A percentile compares a stretch with the other conserved stretches of the same genome.
These are phyloP conservation scores for Alternaria postmessia DNA, from an alignment of 2,329 filamentous ascomycete genomes.

Conservation along the genomic window DNA sequence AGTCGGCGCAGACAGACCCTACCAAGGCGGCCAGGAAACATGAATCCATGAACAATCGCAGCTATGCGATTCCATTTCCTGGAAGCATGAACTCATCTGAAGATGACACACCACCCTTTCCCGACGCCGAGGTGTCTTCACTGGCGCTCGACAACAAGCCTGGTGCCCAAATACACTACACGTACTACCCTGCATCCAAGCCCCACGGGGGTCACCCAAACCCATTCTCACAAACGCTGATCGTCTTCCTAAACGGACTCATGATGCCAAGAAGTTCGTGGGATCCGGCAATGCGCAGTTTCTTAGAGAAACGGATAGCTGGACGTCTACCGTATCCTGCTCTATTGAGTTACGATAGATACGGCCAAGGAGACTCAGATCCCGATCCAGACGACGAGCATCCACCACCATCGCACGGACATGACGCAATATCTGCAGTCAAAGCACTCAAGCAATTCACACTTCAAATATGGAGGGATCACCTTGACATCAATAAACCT, in stretches of 20 bases:
- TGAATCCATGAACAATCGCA: slow-evolving; percentile 11
- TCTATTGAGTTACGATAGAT: slow-evolving; percentile 66
- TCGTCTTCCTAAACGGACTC: slow-evolving; percentile 58
- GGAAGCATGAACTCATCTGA: slow-evolving; percentile 32
- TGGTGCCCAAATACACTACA: slow-evolving; percentile 43
- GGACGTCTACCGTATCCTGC: slow-evolving; percentile 47
- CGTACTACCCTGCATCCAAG: slow-evolving; percentile 44
- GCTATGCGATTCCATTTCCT: slow-evolving; percentile 23
- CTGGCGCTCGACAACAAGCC: slow-evolving; percentile 41
- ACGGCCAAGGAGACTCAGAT: slow-evolving; percentile 64
- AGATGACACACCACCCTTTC: slow-evolving; percentile 42
- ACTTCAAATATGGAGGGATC: slow-evolving; percentile 48
- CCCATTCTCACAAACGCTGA: slow-evolving; percentile 47
- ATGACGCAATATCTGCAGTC: slow-evolving; percentile 57
- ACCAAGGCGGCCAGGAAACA: slow-evolving; percentile 12
- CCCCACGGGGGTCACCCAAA: slow-evolving; percentile 35
- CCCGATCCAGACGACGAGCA: slow-evolving; percentile 52
- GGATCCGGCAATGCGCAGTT: slow-evolving; percentile 44
- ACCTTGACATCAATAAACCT: slow-evolving; percentile 46
- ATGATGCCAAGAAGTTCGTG: slow-evolving; percentile 53
- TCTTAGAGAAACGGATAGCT: slow-evolving; percentile 38
- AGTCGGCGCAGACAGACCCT: slow-evolving; percentile 15
- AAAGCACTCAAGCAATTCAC: slow-evolving; percentile 58
- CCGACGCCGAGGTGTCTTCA: slow-evolving; percentile 39
- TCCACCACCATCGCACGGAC: slow-evolving; percentile 53